Conservation (phyloP, 2,329 filamentous ascomycete genomes). For the Sclerotinia nivalis region DNA sequence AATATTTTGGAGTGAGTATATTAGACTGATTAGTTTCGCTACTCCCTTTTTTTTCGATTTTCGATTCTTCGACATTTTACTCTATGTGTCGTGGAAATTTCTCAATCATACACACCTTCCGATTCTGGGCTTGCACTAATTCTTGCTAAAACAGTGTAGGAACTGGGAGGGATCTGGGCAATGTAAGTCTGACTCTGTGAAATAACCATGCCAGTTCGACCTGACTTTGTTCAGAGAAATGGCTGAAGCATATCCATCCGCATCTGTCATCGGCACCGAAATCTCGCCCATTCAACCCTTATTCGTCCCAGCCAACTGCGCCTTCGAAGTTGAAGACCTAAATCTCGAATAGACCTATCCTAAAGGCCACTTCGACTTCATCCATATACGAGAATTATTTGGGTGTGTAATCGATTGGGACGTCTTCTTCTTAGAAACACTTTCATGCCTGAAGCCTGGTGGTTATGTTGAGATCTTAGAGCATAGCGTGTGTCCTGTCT, state of each 20-base stretch:
- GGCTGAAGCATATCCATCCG: conserved; percentile 37
- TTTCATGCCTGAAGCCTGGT: conserved; percentile 44
- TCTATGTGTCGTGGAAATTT: not conserved
- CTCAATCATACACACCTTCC: not conserved
- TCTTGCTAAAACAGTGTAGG: conserved; percentile 34
- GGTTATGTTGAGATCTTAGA: conserved; percentile 51
- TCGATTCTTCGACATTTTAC: too few species aligned
- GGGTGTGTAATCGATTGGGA: conserved; percentile 34
- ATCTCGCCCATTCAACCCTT: conserved; percentile 42
- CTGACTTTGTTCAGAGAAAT: conserved; percentile 26
- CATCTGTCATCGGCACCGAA: conserved; percentile 38
- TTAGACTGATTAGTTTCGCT: not conserved
- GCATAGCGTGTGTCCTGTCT: conserved; percentile 43
- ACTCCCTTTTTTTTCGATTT: too few species aligned
- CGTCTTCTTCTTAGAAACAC: conserved; percentile 25
- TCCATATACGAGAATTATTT: conserved; percentile 36
- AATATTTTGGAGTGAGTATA: conserved; percentile 41
- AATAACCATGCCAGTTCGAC: conserved; percentile 25
- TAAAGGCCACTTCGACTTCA: conserved; percentile 36
- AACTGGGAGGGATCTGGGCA: conserved; percentile 47
- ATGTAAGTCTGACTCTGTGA: conserved; percentile 34
- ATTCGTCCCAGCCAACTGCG: conserved; percentile 59
- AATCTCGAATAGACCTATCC: conserved; percentile 31
- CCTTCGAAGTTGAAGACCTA: conserved; percentile 64
- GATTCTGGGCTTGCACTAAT: not conserved